A percentile compares a stretch with the other conserved stretches of the same genome.
Conservation (phyloP, 352 stramenopile species). For the Plasmopara halstedii region DNA sequence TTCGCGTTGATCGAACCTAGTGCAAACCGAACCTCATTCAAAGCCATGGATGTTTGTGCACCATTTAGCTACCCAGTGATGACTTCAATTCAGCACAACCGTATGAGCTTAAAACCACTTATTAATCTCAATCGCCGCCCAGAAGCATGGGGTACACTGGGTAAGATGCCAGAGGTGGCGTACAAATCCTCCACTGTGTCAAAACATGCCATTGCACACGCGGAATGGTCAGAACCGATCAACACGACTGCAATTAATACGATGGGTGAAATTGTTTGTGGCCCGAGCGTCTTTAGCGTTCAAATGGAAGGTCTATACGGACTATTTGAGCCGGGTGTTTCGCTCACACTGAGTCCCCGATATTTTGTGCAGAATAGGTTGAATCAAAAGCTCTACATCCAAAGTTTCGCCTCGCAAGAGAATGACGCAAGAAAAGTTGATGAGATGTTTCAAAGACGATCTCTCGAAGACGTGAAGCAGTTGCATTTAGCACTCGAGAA, state of each 20-base stretch:
- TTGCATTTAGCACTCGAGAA: slow-evolving; percentile 42
- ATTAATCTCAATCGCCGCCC: slow-evolving; percentile 38
- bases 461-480: slow-evolving; percentile 45
- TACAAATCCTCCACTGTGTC: slow-evolving; percentile 42
- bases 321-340: slow-evolving; percentile 64
- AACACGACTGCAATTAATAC: slow-evolving; percentile 85
- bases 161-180: slow-evolving; percentile 41
- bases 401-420: slow-evolving; percentile 61
- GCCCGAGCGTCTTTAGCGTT: slow-evolving; percentile 65
- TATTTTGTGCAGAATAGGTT: slow-evolving; percentile 82
- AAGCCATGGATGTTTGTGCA: slow-evolving; percentile 30
- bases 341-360: slow-evolving; percentile 69
- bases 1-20: slow-evolving; percentile 49
- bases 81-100: slow-evolving; percentile 45
- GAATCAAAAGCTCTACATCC: slow-evolving; percentile 71
- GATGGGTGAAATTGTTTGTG: slow-evolving; percentile 64
- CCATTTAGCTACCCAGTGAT: slow-evolving; percentile 65
- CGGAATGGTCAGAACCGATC: slow-evolving; percentile 70
- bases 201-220: slow-evolving; percentile 56
- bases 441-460: slow-evolving; percentile 69
- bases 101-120: slow-evolving; percentile 62
- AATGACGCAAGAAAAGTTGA: slow-evolving; percentile 52
- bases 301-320: slow-evolving; percentile 81
- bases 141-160: slow-evolving; percentile 46
- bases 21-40: slow-evolving; percentile 39